Base-by-base conservation (phyloP, 768 basidiomycete genomes). In the Boletus tomentosulus region DNA sequence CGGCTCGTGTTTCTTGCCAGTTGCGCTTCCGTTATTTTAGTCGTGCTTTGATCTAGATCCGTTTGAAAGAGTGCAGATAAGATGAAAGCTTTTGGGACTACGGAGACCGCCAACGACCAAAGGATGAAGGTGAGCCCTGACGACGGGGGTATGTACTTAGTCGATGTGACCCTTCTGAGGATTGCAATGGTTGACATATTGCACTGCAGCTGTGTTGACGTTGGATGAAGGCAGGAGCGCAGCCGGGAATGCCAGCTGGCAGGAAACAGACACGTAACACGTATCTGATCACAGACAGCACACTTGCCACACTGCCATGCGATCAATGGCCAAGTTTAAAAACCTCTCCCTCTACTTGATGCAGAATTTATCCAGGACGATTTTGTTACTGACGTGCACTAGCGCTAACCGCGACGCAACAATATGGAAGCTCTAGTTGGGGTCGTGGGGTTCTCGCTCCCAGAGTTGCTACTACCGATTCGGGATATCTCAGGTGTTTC, bases 71-170 rank as follows among this genome's bases (percentile, higher is more conserved):
- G 55, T 9, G 47, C 48, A 2, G 47, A 57, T 7, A 66, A 49
- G 15, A 24, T 33, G 31, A 51, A 58, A 0, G 58, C 55, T 43
- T 61, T 52, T 0, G 56, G 63, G 10, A 41, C 31, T 5, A 63
- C 0, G 16, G 48, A 54, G 1, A 33, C 49, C 15, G 31, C 53
- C 49, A 61, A 42, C 15, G 61, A 61, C 64, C 64, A 65, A 30
- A 64, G 38, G 33, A 64, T 31, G 30, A 65, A 63, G 35, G 50
- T 45, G 7, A 66, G 30, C 6, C 53, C 63, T 6, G 61, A 66
- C 13, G 61, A 38, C 13, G 66, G 49, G 39, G 66, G 60, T 35
- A 66, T 57, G 46, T 57, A 60, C 55, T 61, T 54, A n/a, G 61
- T 58, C 27, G 63, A 63, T 24, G 50, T 39, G 11, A 56, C 37